These are phyloP conservation scores for Firmiana major DNA, from an alignment of 345 rosid species.

Conservation along the genomic window DNA sequence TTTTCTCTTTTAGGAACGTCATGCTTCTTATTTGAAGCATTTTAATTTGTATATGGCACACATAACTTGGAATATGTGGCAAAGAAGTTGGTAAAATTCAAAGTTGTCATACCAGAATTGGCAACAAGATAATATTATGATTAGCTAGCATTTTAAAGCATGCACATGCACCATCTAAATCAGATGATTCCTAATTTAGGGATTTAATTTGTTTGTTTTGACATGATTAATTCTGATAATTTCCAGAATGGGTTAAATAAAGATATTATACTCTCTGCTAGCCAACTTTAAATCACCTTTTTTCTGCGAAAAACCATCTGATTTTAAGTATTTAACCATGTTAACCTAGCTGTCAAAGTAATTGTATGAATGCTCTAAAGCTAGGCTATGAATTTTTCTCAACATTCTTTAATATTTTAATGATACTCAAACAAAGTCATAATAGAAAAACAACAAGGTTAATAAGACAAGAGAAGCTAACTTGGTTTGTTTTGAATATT, in stretches of 20 bases:
- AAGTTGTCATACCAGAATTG: slow-evolving; percentile 20
- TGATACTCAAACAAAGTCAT: background rate
- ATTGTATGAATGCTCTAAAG: background rate
- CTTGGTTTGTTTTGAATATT: slow-evolving; percentile 1
- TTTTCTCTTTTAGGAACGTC: slow-evolving; percentile 1
- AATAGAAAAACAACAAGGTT: background rate
- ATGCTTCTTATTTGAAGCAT: slow-evolving; percentile 1
- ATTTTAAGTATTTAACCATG: background rate
- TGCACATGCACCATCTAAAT: slow-evolving; percentile 13
- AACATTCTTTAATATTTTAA: background rate
- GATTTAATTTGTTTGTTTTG: slow-evolving; percentile 2
- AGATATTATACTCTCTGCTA: background rate
- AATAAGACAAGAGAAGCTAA: background rate
- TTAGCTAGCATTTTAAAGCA: slow-evolving; percentile 21
- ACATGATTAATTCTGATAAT: background rate
- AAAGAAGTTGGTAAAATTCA: slow-evolving; percentile 18
- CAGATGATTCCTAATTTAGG: background rate
- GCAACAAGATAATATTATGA: slow-evolving; percentile 7
- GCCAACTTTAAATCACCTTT: background rate
- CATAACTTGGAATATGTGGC: background rate
- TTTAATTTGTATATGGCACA: background rate
- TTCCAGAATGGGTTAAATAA: background rate
- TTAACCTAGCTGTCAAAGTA: slow-evolving; percentile 6
- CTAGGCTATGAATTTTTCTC: background rate
- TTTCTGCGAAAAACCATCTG: background rate